Evolutionary conservation across 768 basidiomycete species (phyloP).

Genomic region (Leccinum boreale): DNA sequence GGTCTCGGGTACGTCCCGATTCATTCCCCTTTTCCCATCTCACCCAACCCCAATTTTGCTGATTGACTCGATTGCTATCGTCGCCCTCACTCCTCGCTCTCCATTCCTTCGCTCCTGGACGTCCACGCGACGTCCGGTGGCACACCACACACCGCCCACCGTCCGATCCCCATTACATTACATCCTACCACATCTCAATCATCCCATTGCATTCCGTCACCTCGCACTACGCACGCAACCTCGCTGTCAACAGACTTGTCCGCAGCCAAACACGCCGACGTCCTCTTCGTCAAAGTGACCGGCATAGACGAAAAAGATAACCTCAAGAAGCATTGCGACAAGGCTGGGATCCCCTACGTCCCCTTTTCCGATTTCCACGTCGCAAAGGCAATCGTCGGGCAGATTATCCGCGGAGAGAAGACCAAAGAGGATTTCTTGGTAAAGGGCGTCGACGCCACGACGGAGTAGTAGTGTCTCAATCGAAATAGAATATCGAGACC

Average conservation of each 20-base stretch:
- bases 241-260: constrained; percentile 66
- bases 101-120: not conserved
- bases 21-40: not conserved
- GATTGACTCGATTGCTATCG: not conserved
- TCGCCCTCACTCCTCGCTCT: not conserved
- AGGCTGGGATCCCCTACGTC: constrained; percentile 75
- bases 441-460: not conserved
- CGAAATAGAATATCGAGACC: not conserved
- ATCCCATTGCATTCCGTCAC: not conserved
- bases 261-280: constrained; percentile 87
- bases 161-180: not conserved
- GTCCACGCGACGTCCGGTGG: not conserved
- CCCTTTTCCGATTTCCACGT: constrained; percentile 70
- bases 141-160: not conserved
- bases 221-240: not conserved
- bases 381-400: constrained; percentile 57
- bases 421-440: constrained; percentile 21
- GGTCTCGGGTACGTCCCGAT: constrained; percentile 68
- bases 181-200: not conserved
- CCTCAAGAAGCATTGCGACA: constrained; percentile 75
- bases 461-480: not conserved
- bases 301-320: constrained; percentile 73
- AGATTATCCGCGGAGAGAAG: constrained; percentile 67
- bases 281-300: constrained; percentile 91
- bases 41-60: not conserved